Conservation (phyloP, 2,329 filamentous ascomycete genomes). For the Aspergillus pseudoterreus region DNA sequence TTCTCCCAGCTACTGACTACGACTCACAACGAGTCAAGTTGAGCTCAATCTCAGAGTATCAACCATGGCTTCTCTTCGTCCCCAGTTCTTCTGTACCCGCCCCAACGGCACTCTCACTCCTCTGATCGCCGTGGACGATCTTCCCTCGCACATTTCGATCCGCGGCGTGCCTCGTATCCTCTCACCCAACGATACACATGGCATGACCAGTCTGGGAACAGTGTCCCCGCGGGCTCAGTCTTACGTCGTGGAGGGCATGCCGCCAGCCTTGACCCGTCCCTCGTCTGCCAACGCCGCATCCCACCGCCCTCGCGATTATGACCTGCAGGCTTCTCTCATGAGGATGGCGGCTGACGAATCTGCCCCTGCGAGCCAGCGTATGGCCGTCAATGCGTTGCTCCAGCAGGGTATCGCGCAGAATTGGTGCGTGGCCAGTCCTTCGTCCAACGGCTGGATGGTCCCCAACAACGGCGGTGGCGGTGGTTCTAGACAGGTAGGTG, state of each 20-base stretch:
- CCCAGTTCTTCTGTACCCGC: slow-evolving; percentile 42
- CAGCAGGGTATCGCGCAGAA: slow-evolving; percentile 19
- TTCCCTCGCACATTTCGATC: slow-evolving; percentile 36
- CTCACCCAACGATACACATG: slow-evolving; percentile 34
- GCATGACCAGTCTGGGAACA: slow-evolving; percentile 42
- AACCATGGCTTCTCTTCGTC: slow-evolving; percentile 27
- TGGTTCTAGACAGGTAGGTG: slow-evolving; percentile 19
- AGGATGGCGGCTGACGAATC: slow-evolving; percentile 19
- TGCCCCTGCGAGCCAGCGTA: slow-evolving; percentile 17
- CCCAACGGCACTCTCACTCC: slow-evolving; percentile 39
- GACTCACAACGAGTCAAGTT: neutral
- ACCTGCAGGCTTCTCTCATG: slow-evolving; percentile 19
- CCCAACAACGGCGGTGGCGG: slow-evolving; percentile 11
- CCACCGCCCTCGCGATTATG: slow-evolving; percentile 11
- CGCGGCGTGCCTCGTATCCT: slow-evolving; percentile 36
- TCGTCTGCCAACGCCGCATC: slow-evolving; percentile 5
- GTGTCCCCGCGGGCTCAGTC: slow-evolving; percentile 26
- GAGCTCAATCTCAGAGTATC: neutral
- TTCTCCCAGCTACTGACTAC: neutral
- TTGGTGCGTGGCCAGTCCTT: slow-evolving; percentile 12
- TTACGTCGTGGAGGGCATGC: slow-evolving; percentile 32
- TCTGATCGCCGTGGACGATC: slow-evolving; percentile 45
- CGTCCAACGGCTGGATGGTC: slow-evolving; percentile 14
- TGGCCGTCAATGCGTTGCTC: slow-evolving; percentile 18
- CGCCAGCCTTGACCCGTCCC: slow-evolving; percentile 3